phyloP scores from a whole-genome alignment of 2,329 filamentous ascomycete species.

The Pestalotiopsis sp. region DNA sequence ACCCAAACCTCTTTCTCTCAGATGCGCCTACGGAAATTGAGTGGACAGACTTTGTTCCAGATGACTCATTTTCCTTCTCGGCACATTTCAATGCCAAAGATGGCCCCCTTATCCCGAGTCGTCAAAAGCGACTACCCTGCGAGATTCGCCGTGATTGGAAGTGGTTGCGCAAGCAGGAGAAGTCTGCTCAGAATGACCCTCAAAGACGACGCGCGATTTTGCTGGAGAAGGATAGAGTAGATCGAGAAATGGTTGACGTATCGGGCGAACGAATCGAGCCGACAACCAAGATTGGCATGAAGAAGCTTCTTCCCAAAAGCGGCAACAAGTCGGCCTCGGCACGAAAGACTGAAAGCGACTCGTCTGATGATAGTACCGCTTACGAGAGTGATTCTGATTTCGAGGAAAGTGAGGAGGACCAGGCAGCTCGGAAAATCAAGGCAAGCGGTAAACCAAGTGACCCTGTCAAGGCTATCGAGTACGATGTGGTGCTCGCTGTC shows the following conservation, averaged over 20 bases:
- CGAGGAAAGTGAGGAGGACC: slow-evolving; percentile 8
- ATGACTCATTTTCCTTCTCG: slow-evolving; percentile 8
- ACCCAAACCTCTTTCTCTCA: slow-evolving; percentile 12
- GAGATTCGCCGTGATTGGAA: slow-evolving; percentile 17
- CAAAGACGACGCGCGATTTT: not conserved
- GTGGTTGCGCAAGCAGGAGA: slow-evolving; percentile 2
- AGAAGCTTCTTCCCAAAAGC: not conserved
- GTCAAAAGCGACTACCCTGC: slow-evolving; percentile 13
- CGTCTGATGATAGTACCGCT: slow-evolving; percentile 12
- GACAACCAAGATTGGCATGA: not conserved
- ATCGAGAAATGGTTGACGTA: slow-evolving; percentile 14
- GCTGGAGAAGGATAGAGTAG: slow-evolving; percentile 5
- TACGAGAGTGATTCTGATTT: slow-evolving; percentile 11
- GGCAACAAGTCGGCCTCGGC: not conserved
- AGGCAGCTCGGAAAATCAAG: slow-evolving; percentile 17
- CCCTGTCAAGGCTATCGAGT: slow-evolving; percentile 25
- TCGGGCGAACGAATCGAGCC: slow-evolving; percentile 6
- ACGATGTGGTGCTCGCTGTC: slow-evolving; percentile 30
- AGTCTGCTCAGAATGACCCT: slow-evolving; percentile 4
- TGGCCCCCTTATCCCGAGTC: not conserved
- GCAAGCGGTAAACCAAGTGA: slow-evolving; percentile 23
- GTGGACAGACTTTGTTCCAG: not conserved
- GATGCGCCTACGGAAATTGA: not conserved
- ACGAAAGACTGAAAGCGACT: slow-evolving; percentile 2
- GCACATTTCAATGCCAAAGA: slow-evolving; percentile 13